Evolutionary conservation across 495 filamentous ascomycete species (phyloP), one percentile per base, ranked within the genome.

Genomic region (Beverwykella pulmonaria): DNA sequence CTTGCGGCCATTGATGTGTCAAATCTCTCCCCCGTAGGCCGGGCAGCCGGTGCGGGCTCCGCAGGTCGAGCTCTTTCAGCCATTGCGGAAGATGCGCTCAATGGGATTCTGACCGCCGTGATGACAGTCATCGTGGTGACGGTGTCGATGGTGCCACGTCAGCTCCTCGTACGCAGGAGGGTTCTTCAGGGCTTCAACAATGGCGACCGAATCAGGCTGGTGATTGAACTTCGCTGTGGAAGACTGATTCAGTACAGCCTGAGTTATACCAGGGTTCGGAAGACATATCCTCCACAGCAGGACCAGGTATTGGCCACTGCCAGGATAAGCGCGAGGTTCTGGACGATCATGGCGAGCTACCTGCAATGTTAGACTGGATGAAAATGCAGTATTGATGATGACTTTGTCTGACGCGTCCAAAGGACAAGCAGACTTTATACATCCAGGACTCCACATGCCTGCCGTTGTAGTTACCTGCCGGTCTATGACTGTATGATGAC

Each of bases 21-120:
- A 49, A 23, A 6, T 44, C 22, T 54, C 29, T 19, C 60, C 60
- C 23, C 47, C 50, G n/a, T 27, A 63, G n/a, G 60, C 49, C 7
- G 49, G 60, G 50, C 60, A 63, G 8, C 17, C 48, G 2, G 48
- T 36, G 9, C 22, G 48, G 4, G 49, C 19, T 15, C 48, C 59
- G 20, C 59, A 63, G 27, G 32, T 60, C 23, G 25, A 54, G 52
- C 14, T 9, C 14, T 54, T 26, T 19, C 26, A 25, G 26, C 27
- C 26, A 54, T 54, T 1, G 27, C 29, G 23, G 27, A 54, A 54
- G 26, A 54, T 17, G 25, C 1, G 3, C 26, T 54, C 17, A 8
- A 54, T 32, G 25, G 17, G 52, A 34, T 9, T 32, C 29, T 54
- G 52, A 5, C 26, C 52, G n/a, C n/a, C n/a, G n/a, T n/a, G n/a